Percentiles rank a stretch among this genome's conserved stretches.
Conservation (phyloP, 2,329 filamentous ascomycete genomes). For the Fusarium paranaense region DNA sequence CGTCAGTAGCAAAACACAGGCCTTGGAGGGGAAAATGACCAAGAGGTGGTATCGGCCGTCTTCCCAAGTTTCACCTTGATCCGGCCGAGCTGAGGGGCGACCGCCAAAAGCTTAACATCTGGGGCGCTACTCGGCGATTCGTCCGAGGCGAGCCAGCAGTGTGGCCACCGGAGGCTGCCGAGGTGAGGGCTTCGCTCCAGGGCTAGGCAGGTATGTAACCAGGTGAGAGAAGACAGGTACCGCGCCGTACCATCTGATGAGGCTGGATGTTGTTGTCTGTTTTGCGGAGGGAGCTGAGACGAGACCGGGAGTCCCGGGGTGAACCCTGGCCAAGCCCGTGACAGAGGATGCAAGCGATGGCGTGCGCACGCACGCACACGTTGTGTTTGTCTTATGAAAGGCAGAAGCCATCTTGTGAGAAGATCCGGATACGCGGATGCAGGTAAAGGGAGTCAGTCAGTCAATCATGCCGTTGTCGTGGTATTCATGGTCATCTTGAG, state of each 20-base stretch:
- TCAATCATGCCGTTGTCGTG: not conserved
- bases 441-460: not conserved
- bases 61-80: slow-evolving; percentile 30
- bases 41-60: slow-evolving; percentile 12
- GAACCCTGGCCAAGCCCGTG: slow-evolving; percentile 31
- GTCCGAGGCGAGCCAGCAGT: slow-evolving; percentile 21
- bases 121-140: slow-evolving; percentile 26
- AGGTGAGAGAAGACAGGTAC: slow-evolving; percentile 1
- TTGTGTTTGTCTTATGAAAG: slow-evolving; percentile 20
- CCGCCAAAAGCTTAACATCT: slow-evolving; percentile 34
- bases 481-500: not conserved
- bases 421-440: slow-evolving; percentile 2
- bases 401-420: not conserved
- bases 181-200: slow-evolving; percentile 7
- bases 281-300: slow-evolving; percentile 33
- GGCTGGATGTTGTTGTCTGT: slow-evolving; percentile 26
- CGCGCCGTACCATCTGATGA: slow-evolving; percentile 22
- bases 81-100: slow-evolving; percentile 28
- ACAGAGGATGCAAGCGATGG: slow-evolving; percentile 34
- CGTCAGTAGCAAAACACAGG: slow-evolving; percentile 32
- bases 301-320: slow-evolving; percentile 36
- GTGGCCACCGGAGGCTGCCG: slow-evolving; percentile 33
- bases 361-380: slow-evolving; percentile 28
- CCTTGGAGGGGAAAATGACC: slow-evolving; percentile 1
- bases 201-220: not conserved